Conservation (phyloP, 208 protist genomes). For the Borovskyia barvae region DNA sequence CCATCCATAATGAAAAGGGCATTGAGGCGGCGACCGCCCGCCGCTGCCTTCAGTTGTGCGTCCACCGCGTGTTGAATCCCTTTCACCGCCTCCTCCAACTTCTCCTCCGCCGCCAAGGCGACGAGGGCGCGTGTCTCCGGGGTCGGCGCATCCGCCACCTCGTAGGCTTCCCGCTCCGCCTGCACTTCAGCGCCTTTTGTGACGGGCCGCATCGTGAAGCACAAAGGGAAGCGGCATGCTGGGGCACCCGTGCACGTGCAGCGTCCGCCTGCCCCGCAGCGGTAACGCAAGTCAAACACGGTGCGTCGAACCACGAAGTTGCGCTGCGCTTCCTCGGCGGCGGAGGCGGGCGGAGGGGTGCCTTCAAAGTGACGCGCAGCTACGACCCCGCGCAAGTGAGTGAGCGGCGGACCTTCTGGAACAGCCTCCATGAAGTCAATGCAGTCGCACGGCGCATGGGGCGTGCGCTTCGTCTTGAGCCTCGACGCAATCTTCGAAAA, state of each 20-base stretch:
- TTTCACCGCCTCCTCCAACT: slow-evolving; percentile 49
- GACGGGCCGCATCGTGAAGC: slow-evolving; percentile 71
- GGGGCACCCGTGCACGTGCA: slow-evolving; percentile 50
- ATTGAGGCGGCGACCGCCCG: slow-evolving; percentile 32
- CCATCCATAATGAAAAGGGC: slow-evolving; percentile 27
- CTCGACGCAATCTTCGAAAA: slow-evolving; percentile 43
- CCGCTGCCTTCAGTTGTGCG: slow-evolving; percentile 26
- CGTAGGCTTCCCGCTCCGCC: slow-evolving; percentile 56
- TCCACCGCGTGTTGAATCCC: slow-evolving; percentile 52
- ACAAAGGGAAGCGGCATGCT: slow-evolving; percentile 69
- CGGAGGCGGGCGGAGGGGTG: slow-evolving; percentile 15
- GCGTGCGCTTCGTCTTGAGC: slow-evolving; percentile 49
- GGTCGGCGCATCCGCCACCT: slow-evolving; percentile 58
- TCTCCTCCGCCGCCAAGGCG: slow-evolving; percentile 40
- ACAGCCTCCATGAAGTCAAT: slow-evolving; percentile 48
- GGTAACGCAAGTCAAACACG: slow-evolving; percentile 72
- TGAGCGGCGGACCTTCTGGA: slow-evolving; percentile 34
- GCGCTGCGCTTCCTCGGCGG: slow-evolving; percentile 23
- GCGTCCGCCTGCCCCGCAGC: slow-evolving; percentile 72
- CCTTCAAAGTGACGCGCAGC: slow-evolving; percentile 29
- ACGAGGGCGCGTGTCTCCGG: slow-evolving; percentile 48
- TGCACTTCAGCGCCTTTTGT: slow-evolving; percentile 74
- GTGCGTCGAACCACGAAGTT: slow-evolving; percentile 41
- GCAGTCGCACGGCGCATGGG: slow-evolving; percentile 59
- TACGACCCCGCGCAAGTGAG: slow-evolving; percentile 45